Evolutionary conservation across 495 filamentous ascomycete species (phyloP), one percentile per base, ranked within the genome.

Genomic region (Podospora pseudoanserina): DNA sequence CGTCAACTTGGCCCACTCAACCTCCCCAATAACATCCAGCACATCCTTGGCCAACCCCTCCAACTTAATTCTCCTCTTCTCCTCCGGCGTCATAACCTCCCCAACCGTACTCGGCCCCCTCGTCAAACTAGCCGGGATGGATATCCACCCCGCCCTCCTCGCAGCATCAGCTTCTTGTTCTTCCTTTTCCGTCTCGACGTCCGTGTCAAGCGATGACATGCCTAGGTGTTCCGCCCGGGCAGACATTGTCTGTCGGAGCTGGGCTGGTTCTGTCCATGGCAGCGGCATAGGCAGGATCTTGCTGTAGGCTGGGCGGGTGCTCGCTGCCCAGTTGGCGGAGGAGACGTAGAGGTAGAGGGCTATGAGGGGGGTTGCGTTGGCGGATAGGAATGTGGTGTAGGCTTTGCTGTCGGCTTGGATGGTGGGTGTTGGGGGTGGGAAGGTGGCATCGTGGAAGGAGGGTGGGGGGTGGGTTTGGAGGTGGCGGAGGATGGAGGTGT

Each of bases 261-360:
- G 80, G 4, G 88, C 88, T 3, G 91, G 91, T 20, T 92, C 85
- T 60, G 89, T 89, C 86, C 92, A 97, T 73, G 91, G 90, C 63
- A 90, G 85, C 9, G 95, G 91, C 83, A 93, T 93, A 23, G 89
- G 88, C 34, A 97, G 87, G 67, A 96, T 85, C 4, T 80, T 76
- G 65, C 87, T 88, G 80, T 90, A 94, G 39, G 91, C 87, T 9
- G 92, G 91, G 7, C 90, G 88, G 44, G 92, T 96, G 53, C 82
- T 76, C 60, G 78, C 73, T 67, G 85, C 82, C 83, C 93, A 99
- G 79, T 97, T 97, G 67, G 90, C 86, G 70, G 88, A 89, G 54
- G 92, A 95, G 74, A 93, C 88, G 79, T 95, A 98, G 71, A 99
- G 89, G 64, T 87, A 93, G 71, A 94, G 87, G 70, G 91, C 87